phyloP scores from a whole-genome alignment of 371 early-diverging fungal species.

The Apophysomyces sp. region DNA sequence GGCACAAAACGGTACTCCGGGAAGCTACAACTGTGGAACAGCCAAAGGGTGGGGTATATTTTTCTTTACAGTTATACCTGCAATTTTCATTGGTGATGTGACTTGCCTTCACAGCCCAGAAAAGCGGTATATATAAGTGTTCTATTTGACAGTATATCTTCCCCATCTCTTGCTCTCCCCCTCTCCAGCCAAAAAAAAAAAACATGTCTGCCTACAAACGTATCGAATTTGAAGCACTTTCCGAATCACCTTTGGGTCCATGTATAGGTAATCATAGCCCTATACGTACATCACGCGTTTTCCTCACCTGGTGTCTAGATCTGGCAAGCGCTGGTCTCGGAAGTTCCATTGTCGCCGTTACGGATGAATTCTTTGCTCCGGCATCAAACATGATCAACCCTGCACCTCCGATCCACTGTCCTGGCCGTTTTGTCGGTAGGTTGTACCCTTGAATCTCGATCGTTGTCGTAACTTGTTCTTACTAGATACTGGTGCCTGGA shows the following conservation, averaged over 20 bases:
- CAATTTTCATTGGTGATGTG: no score
- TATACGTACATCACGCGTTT: background rate
- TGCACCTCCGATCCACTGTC: conserved; percentile 66
- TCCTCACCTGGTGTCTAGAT: conserved; percentile 40
- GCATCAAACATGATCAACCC: conserved; percentile 79
- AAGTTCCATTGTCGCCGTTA: conserved; percentile 71
- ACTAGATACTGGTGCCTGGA: conserved; percentile 71
- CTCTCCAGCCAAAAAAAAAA: background rate
- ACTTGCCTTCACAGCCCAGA: no score
- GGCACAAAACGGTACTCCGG: no score
- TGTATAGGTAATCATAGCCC: conserved; percentile 28
- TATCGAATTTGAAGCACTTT: conserved; percentile 31
- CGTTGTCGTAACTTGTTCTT: background rate
- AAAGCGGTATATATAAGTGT: background rate
- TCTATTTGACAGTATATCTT: background rate
- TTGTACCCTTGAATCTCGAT: background rate
- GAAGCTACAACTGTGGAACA: no score
- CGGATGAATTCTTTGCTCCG: conserved; percentile 89
- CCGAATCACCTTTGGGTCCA: conserved; percentile 28
- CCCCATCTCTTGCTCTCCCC: background rate
- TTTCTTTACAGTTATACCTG: no score
- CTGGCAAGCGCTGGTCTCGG: conserved; percentile 75
- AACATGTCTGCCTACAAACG: conserved; percentile 31
- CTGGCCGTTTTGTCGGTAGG: conserved; percentile 56
- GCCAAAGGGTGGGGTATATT: no score